Evolutionary conservation across 768 basidiomycete species (phyloP).

Genomic region (Dictyophora rubrovolvata): DNA sequence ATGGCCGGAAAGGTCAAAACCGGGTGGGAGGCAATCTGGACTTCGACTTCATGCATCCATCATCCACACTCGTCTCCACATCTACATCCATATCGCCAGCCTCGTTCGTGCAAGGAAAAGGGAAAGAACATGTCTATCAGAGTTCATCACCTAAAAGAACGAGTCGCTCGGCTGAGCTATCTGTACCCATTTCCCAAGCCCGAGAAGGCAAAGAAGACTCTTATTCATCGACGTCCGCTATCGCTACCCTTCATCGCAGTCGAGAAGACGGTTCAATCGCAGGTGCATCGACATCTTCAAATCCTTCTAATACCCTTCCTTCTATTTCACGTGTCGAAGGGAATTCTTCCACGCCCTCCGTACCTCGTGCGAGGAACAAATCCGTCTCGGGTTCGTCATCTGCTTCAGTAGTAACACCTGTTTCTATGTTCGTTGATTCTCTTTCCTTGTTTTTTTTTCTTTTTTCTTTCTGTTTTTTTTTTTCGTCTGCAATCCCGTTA

Average conservation of each 20-base stretch:
- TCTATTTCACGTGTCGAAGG: background rate
- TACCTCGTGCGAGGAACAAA: background rate
- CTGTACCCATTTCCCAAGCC: background rate
- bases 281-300: background rate
- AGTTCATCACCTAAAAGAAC: background rate
- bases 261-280: background rate
- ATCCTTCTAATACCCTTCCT: background rate
- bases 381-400: background rate
- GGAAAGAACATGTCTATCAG: background rate
- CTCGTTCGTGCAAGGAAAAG: background rate
- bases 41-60: background rate
- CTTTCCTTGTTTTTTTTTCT: background rate
- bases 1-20: background rate
- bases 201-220: background rate
- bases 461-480: background rate
- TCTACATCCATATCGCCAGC: background rate
- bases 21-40: background rate
- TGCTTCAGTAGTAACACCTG: background rate
- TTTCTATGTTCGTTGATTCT: background rate
- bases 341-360: background rate
- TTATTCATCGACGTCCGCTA: background rate
- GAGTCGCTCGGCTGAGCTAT: background rate
- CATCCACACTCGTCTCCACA: background rate
- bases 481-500: too few relatives aligned
- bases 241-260: background rate